A percentile compares a stretch with the other conserved stretches of the same genome.
phyloP scores from a whole-genome alignment of 345 rosid species.

The Brassica carinata region DNA sequence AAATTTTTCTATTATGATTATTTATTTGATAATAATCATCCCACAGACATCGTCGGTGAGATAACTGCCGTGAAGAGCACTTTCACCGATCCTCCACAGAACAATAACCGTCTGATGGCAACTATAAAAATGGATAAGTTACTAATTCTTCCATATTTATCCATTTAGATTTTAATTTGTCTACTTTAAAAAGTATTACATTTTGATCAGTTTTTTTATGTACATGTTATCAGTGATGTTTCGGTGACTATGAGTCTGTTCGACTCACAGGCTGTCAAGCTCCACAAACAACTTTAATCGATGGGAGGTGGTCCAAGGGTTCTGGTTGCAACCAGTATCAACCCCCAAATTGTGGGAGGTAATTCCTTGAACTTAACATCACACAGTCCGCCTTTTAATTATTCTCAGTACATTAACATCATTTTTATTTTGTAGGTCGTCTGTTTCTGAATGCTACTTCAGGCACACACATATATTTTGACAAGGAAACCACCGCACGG shows the following conservation, averaged over 20 bases:
- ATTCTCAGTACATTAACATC: no score
- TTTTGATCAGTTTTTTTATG: neutral
- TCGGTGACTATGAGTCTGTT: no score
- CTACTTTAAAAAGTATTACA: neutral
- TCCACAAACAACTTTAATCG: no score
- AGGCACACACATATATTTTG: neutral
- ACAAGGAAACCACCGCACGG: neutral
- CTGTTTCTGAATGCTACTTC: no score
- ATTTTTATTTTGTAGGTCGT: no score
- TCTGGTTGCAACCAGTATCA: no score
- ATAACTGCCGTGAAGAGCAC: neutral
- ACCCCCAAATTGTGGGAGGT: no score
- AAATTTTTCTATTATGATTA: neutral
- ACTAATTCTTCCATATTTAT: neutral
- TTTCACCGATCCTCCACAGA: neutral
- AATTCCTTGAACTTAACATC: no score
- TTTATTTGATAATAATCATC: neutral
- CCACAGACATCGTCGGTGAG: neutral
- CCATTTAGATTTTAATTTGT: neutral
- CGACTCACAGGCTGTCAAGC: no score
- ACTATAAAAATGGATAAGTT: neutral
- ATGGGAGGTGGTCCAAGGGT: no score
- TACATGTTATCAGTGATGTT: no score
- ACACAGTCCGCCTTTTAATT: no score
- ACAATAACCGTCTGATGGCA: neutral